These are phyloP conservation scores for Takashimella koratensis DNA, from an alignment of 1,284 basidiomycete species.

Conservation along the genomic window DNA sequence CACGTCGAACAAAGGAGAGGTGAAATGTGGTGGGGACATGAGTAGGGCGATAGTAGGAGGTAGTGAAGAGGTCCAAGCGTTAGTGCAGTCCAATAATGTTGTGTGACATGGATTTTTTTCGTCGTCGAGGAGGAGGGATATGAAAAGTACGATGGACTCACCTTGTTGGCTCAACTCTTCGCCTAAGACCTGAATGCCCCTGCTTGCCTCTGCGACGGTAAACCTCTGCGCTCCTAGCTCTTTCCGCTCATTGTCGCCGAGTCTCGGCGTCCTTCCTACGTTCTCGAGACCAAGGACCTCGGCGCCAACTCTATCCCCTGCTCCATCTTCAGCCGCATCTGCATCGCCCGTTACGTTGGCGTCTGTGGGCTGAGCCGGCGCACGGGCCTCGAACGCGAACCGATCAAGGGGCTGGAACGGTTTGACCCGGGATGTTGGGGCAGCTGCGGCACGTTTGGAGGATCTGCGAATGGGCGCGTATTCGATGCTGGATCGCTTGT, in stretches of 20 bases:
- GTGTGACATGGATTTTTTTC: no score
- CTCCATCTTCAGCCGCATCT: neutral
- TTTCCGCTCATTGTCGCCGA: constrained; percentile 23
- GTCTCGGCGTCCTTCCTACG: constrained; percentile 21
- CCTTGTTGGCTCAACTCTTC: constrained; percentile 27
- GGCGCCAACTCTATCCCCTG: neutral
- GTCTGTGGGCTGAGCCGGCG: neutral
- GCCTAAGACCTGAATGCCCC: constrained; percentile 35
- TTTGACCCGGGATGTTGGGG: neutral
- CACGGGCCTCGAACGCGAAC: neutral
- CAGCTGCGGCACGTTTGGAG: neutral
- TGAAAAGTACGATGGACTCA: constrained; percentile 13
- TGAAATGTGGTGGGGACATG: no score
- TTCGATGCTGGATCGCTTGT: constrained; percentile 17
- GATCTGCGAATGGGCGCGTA: constrained; percentile 5
- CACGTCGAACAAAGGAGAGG: constrained; percentile 3
- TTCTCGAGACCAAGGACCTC: constrained; percentile 22
- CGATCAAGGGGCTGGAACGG: neutral
- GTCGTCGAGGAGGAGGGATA: neutral
- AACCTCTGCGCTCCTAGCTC: constrained; percentile 23
- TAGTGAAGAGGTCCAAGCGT: no score
- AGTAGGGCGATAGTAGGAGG: no score
- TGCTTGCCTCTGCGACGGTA: constrained; percentile 22
- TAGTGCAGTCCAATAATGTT: no score
- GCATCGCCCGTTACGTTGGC: neutral